Base-by-base conservation (phyloP, 129 eudicot species). In the Solidago caesia region DNA sequence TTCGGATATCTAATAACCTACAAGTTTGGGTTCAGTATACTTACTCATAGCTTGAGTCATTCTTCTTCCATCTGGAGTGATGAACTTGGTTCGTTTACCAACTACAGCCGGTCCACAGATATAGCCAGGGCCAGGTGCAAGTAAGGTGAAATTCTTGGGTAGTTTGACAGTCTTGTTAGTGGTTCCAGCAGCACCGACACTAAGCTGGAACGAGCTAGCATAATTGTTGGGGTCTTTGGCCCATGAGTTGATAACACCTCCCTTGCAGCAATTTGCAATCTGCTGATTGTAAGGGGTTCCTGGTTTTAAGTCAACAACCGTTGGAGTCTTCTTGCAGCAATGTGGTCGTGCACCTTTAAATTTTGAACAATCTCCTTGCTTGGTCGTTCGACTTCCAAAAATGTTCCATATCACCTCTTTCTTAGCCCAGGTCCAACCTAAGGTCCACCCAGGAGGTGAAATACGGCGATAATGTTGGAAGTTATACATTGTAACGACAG, bases 401-500 rank as follows among this genome's bases (percentile, higher is more conserved):
- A 88, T 88, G 88, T 84, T 83, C 97, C 98, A 90, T 67, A 93
- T 90, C 33, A 93, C 92, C 79, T 93, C 98, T 67, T 93, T 90
- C 75, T 90, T 88, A 0, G 97, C 96, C 98, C 98, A 93, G 4
- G 98, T 90, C 98, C 98, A 93, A 21, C 97, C 97, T 66, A 93
- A 62, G 74, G 88, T 82, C 98, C 98, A 93, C 8, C 98, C 98
- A 0, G 98, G 98, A 1, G 97, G 92, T 73, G 88, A 87, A 66
- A 93, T 90, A 78, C 88, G 97, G 16, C 98, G 89, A 66, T 86
- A 90, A 72, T 86, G 95, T 67, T 93, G 98, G 83, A 88, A 90
- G 83, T 93, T 93, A 80, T 74, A 88, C 82, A 93, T 90, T 44
- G 97, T 93, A 57, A 93, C 96, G 27, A 85, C 87, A 6, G 98